Conservation (phyloP, 2,329 filamentous ascomycete genomes). For the Cytospora piceicola region DNA sequence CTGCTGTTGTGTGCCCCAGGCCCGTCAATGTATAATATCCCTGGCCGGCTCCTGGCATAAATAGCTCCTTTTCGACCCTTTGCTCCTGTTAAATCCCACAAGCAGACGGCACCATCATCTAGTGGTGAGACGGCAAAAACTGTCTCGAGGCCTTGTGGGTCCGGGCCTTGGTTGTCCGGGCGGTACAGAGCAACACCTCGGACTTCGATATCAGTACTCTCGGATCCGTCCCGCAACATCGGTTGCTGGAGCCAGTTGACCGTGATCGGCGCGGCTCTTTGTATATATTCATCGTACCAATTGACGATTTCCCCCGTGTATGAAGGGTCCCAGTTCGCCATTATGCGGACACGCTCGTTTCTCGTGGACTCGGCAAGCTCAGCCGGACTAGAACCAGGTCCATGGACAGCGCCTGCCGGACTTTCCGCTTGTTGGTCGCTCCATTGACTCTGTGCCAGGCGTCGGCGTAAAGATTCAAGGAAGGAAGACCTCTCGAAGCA, state of each 20-base stretch:
- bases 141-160: constrained; percentile 49
- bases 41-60: constrained; percentile 65
- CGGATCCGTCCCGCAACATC: constrained; percentile 45
- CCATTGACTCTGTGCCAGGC: constrained; percentile 46
- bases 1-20: constrained; percentile 49
- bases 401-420: not conserved
- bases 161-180: constrained; percentile 53
- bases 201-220: constrained; percentile 62
- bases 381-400: not conserved
- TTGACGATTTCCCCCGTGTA: constrained; percentile 72
- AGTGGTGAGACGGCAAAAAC: constrained; percentile 73
- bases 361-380: constrained; percentile 30
- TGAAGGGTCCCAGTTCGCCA: constrained; percentile 83
- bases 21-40: constrained; percentile 66
- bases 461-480: constrained; percentile 63
- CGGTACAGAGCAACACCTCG: constrained; percentile 73
- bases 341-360: constrained; percentile 57
- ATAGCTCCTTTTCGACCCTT: constrained; percentile 62
- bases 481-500: constrained; percentile 74
- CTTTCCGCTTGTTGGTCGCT: constrained; percentile 32
- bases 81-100: constrained; percentile 76
- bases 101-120: constrained; percentile 83
- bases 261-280: constrained; percentile 73
- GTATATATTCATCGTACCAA: constrained; percentile 90
- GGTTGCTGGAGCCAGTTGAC: constrained; percentile 78